Conservation (phyloP, 768 basidiomycete genomes). For the Arthromyces matolae region DNA sequence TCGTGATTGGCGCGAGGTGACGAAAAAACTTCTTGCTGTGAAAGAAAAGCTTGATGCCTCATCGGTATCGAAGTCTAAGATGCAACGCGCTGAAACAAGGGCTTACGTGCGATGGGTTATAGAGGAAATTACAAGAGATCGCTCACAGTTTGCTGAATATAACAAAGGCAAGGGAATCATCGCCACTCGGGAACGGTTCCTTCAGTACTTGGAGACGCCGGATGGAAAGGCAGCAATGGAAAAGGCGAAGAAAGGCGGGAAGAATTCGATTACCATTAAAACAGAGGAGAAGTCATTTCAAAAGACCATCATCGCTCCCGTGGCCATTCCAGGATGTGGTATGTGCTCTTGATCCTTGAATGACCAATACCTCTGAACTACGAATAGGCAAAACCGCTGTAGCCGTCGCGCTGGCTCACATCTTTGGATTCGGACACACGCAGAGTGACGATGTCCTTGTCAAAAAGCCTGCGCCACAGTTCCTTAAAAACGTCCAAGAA, state of each 20-base stretch:
- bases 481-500: slow-evolving; percentile 66
- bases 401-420: slow-evolving; percentile 67
- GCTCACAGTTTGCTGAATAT: slow-evolving; percentile 57
- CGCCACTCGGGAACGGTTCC: slow-evolving; percentile 71
- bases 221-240: slow-evolving; percentile 37
- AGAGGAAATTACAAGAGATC: slow-evolving; percentile 63
- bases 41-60: slow-evolving; percentile 24
- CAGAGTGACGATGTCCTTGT: slow-evolving; percentile 86
- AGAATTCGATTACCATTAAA: slow-evolving; percentile 28
- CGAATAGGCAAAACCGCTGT: slow-evolving; percentile 83
- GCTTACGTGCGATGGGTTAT: slow-evolving; percentile 84
- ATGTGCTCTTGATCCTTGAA: slow-evolving; percentile 26
- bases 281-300: slow-evolving; percentile 33
- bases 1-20: slow-evolving; percentile 94
- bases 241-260: slow-evolving; percentile 27
- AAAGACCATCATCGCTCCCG: slow-evolving; percentile 83
- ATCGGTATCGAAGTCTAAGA: slow-evolving; percentile 57
- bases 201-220: slow-evolving; percentile 58
- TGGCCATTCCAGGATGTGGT: slow-evolving; percentile 95
- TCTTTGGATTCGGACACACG: slow-evolving; percentile 88
- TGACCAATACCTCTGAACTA: slow-evolving; percentile 13
- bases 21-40: slow-evolving; percentile 62
- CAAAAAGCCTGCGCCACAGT: slow-evolving; percentile 69
- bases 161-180: slow-evolving; percentile 82
- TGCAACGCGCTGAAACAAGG: slow-evolving; percentile 74